phyloP scores from a whole-genome alignment of 1,284 basidiomycete species.

The Phlebopus sp. region DNA sequence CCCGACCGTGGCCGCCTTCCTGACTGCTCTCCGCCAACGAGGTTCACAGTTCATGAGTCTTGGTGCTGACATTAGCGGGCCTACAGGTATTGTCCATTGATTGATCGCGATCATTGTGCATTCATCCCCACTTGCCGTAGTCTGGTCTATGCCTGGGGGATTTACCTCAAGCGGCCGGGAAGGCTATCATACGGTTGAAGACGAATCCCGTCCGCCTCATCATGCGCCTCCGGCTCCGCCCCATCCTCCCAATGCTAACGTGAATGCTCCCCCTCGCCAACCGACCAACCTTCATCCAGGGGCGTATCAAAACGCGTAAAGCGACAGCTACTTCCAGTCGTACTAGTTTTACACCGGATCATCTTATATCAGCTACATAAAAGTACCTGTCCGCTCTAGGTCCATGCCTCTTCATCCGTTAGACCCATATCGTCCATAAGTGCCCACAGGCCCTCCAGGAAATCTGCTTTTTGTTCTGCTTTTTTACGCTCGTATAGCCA shows the following conservation, averaged over 20 bases:
- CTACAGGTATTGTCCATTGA: constrained; percentile 50
- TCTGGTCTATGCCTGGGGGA: constrained; percentile 85
- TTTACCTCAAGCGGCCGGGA: constrained; percentile 59
- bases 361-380: constrained; percentile 4
- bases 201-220: constrained; percentile 43
- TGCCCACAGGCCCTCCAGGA: constrained; percentile 36
- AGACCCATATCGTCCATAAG: constrained; percentile 32
- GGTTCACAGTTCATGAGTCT: constrained; percentile 61
- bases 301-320: constrained; percentile 26
- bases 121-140: constrained; percentile 34
- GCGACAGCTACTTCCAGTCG: too few species aligned
- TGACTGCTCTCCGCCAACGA: constrained; percentile 55
- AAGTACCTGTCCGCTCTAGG: background rate
- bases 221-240: constrained; percentile 36
- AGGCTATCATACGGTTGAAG: constrained; percentile 75
- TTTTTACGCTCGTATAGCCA: constrained; percentile 76
- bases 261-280: constrained; percentile 12
- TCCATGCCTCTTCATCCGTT: background rate
- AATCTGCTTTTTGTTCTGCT: constrained; percentile 56
- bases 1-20: constrained; percentile 62
- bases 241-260: constrained; percentile 20
- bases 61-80: constrained; percentile 54
- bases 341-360: too few species aligned
- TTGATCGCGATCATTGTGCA: background rate
- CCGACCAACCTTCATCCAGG: constrained; percentile 19